Evolutionary conservation across 768 basidiomycete species (phyloP).

Genomic region (Boletus reticulatus): DNA sequence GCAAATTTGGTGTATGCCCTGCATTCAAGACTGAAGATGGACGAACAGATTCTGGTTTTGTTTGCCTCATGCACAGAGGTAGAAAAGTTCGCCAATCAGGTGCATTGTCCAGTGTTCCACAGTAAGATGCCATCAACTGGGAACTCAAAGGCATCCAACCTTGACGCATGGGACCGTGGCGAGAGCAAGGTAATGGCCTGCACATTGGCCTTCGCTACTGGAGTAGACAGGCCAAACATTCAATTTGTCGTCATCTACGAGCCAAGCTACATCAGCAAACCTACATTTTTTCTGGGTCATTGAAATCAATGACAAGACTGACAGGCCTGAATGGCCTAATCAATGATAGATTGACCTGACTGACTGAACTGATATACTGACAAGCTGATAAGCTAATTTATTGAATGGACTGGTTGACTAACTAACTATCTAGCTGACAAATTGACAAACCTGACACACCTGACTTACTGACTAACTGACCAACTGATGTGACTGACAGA

Average conservation of each 20-base stretch:
- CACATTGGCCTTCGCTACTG: not conserved
- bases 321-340: too few species aligned
- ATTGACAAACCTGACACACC: too few species aligned
- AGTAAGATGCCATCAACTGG: not conserved
- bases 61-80: not conserved
- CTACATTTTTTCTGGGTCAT: too few species aligned
- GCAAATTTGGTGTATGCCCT: not conserved
- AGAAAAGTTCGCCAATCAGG: not conserved
- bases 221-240: constrained; percentile 3
- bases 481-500: too few species aligned
- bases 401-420: too few species aligned
- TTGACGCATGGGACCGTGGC: not conserved
- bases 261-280: too few species aligned
- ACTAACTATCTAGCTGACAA: too few species aligned
- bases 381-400: too few species aligned
- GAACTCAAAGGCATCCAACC: not conserved
- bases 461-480: too few species aligned
- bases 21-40: not conserved
- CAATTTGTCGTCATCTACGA: constrained; percentile 2
- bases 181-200: constrained; percentile 2
- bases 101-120: not conserved
- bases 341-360: too few species aligned
- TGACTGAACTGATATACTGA: too few species aligned
- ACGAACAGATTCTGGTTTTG: constrained; percentile 3
- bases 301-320: too few species aligned